A percentile compares a stretch with the other conserved stretches of the same genome.
Conservation (phyloP, 805 yeast species). For the Starmerella riodocensis region DNA sequence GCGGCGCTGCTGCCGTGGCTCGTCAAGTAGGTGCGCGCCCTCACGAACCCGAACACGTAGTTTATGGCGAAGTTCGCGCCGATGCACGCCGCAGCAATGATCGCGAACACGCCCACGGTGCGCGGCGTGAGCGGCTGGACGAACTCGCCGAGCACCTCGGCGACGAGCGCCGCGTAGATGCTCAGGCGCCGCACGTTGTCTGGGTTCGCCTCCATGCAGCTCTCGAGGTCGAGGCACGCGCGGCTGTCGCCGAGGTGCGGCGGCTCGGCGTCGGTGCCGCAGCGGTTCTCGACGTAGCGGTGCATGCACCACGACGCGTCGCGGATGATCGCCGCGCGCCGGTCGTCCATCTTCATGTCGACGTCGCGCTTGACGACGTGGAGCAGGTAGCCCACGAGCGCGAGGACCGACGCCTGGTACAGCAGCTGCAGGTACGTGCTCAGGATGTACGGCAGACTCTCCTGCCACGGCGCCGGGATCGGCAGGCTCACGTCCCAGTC, state of each 20-base stretch:
- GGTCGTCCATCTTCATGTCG: conserved; percentile 45
- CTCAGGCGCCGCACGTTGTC: conserved; percentile 45
- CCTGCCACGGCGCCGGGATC: conserved; percentile 24
- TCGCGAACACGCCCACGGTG: conserved; percentile 3
- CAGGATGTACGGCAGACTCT: conserved; percentile 38
- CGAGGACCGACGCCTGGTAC: conserved; percentile 40
- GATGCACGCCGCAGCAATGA: neutral
- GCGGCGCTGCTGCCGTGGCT: neutral
- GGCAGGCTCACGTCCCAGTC: conserved; percentile 20
- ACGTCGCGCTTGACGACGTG: conserved; percentile 52
- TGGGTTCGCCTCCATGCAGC: conserved; percentile 72
- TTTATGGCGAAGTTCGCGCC: conserved; percentile 8
- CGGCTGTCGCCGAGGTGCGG: conserved; percentile 51
- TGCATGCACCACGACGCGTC: conserved; percentile 55
- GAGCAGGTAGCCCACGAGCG: conserved; percentile 37
- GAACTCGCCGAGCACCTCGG: conserved; percentile 65
- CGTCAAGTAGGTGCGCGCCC: conserved; percentile 13
- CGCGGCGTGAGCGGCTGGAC: conserved; percentile 44
- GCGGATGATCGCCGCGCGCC: conserved; percentile 40
- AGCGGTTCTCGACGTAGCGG: conserved; percentile 55
- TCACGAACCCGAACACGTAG: conserved; percentile 17
- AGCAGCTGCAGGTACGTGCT: conserved; percentile 53
- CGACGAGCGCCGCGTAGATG: conserved; percentile 63
- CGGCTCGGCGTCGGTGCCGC: conserved; percentile 43
- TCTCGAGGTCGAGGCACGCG: conserved; percentile 57